Conservation (phyloP, 768 basidiomycete species). For the Amanita inopinata region DNA sequence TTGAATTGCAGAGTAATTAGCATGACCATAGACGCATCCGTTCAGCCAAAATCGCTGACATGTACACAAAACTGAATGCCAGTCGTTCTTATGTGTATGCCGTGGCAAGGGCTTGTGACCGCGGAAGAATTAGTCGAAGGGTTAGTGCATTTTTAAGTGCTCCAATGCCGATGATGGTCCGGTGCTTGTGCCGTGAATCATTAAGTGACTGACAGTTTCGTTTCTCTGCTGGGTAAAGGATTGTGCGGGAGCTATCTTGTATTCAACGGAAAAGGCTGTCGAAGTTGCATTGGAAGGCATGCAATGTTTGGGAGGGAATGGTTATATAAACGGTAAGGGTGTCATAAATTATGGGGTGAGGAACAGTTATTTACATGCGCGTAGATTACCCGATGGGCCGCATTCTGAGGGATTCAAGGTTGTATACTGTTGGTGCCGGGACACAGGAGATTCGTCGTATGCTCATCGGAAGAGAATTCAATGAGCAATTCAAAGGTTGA, state of each 20-base stretch:
- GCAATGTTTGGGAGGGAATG: conserved; percentile 93
- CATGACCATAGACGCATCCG: conserved; percentile 10
- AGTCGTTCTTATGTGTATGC: conserved; percentile 89
- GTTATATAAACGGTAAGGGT: conserved; percentile 79
- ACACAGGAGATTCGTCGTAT: conserved; percentile 93
- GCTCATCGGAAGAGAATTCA: conserved; percentile 92
- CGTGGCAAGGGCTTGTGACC: conserved; percentile 83
- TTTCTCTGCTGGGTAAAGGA: conserved; percentile 41
- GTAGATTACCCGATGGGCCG: conserved; percentile 87
- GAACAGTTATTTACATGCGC: not conserved
- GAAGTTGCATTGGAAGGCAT: conserved; percentile 87
- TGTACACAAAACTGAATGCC: conserved; percentile 90
- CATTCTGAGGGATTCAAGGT: conserved; percentile 74
- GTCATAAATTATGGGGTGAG: not conserved
- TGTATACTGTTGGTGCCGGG: conserved; percentile 95
- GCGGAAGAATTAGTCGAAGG: conserved; percentile 63
- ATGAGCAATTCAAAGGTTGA: conserved; percentile 43
- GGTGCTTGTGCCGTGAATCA: conserved; percentile 2
- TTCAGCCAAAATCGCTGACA: conserved; percentile 76
- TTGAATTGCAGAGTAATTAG: conserved; percentile 9
- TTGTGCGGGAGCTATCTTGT: conserved; percentile 90
- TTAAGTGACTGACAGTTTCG: no score
- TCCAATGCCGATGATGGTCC: no score
- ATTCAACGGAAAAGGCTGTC: conserved; percentile 86
- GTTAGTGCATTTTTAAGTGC: conserved; percentile 34